Conservation (phyloP, 2,329 filamentous ascomycete genomes). For the Verticillium albo-atrum region DNA sequence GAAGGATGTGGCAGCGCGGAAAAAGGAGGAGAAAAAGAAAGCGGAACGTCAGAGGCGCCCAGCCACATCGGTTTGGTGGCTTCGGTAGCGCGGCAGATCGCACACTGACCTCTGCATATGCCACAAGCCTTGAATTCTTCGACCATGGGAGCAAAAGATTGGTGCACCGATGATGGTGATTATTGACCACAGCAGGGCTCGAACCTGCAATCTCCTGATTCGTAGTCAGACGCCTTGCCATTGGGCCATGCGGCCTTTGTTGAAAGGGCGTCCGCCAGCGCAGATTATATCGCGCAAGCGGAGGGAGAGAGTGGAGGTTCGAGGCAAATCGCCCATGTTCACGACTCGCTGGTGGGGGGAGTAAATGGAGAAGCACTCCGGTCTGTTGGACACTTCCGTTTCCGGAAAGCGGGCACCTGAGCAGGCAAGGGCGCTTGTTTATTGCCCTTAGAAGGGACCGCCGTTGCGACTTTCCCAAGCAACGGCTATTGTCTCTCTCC, state of each 20-base stretch:
- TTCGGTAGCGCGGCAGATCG: not conserved
- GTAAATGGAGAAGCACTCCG: not conserved
- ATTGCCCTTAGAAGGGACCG: not conserved
- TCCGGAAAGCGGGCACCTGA: not conserved
- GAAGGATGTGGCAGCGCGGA: too few relatives aligned
- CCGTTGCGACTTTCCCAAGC: not conserved
- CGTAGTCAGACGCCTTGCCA: constrained; percentile 41
- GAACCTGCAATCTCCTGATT: constrained; percentile 22
- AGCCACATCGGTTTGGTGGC: not conserved
- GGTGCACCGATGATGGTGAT: not conserved
- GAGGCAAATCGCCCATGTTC: not conserved
- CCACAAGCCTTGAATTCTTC: too few relatives aligned
- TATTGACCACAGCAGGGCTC: constrained; percentile 17
- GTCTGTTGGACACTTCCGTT: not conserved
- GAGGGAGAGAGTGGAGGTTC: not conserved
- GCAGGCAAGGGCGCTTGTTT: not conserved
- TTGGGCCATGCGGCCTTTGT: constrained; percentile 22
- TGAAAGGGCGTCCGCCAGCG: not conserved
- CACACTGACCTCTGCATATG: too few relatives aligned
- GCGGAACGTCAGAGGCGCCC: not conserved
- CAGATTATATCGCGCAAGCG: not conserved
- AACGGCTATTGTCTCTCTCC: not conserved
- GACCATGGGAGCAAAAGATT: not conserved
- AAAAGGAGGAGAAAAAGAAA: not conserved
- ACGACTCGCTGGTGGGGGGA: not conserved